These are phyloP conservation scores for Kregervanrija pseudodelftensis DNA, from an alignment of 805 yeast genomes.

Conservation along the genomic window DNA sequence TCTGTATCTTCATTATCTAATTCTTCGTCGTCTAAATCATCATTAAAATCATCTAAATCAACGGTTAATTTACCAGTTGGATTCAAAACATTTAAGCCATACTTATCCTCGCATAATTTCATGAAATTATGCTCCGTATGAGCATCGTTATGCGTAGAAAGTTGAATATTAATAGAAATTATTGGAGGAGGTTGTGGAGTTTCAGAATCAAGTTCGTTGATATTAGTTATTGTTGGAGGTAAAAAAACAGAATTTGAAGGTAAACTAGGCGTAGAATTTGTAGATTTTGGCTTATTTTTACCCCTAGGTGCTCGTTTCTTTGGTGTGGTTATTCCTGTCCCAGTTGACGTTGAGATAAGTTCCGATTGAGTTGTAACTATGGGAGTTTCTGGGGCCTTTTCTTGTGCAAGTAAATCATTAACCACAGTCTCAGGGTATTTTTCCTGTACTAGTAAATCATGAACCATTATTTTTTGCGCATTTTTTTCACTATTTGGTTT, in stretches of 20 bases:
- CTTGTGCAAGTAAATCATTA: background rate
- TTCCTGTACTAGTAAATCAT: too few relatives aligned
- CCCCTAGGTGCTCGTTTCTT: background rate
- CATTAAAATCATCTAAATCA: slow-evolving; percentile 43
- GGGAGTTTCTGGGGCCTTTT: background rate
- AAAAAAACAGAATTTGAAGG: background rate
- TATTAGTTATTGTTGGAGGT: background rate
- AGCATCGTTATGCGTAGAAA: slow-evolving; percentile 38
- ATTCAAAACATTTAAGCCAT: slow-evolving; percentile 69
- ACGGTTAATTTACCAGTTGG: slow-evolving; percentile 57
- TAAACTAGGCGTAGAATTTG: background rate
- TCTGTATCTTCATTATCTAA: slow-evolving; percentile 29
- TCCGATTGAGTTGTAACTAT: background rate
- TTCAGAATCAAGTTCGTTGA: background rate
- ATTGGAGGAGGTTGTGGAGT: slow-evolving; percentile 9
- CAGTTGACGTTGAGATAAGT: background rate
- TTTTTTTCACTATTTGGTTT: too few relatives aligned
- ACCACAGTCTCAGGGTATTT: too few relatives aligned
- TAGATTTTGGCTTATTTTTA: background rate
- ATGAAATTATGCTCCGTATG: slow-evolving; percentile 67
- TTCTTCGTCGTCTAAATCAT: slow-evolving; percentile 43
- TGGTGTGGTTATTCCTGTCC: background rate
- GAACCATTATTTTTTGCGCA: too few relatives aligned
- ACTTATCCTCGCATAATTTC: slow-evolving; percentile 72
- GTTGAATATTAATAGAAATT: slow-evolving; percentile 26